Percentiles rank a stretch among this genome's conserved stretches.
phyloP scores from a whole-genome alignment of 2,329 filamentous ascomycete genomes.

The Colletotrichum lini region DNA sequence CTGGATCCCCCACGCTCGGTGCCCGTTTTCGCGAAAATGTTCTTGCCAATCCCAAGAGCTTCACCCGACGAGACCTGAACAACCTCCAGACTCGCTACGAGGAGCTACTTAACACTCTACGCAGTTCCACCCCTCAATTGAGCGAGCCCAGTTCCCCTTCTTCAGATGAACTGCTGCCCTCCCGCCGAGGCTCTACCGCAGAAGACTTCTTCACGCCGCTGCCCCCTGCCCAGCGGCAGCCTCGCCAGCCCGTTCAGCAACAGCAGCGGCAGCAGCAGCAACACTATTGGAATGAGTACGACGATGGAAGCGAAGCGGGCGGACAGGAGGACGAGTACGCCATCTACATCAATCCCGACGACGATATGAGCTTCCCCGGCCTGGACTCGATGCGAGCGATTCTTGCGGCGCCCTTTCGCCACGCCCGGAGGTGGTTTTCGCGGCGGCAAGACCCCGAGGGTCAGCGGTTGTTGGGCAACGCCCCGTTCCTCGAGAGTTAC shows the following conservation, averaged over 20 bases:
- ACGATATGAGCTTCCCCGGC: conserved; percentile 72
- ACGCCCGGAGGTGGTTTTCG: conserved; percentile 66
- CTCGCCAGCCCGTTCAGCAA: conserved; percentile 46
- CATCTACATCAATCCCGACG: conserved; percentile 82
- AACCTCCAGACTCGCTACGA: conserved; percentile 66
- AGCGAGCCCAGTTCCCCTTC: conserved; percentile 59
- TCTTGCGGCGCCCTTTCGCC: conserved; percentile 64
- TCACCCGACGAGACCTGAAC: conserved; percentile 76
- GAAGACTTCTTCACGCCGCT: conserved; percentile 35
- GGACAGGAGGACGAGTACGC: conserved; percentile 73
- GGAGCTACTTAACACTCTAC: conserved; percentile 64
- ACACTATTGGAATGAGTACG: conserved; percentile 90
- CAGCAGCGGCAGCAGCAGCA: conserved; percentile 48
- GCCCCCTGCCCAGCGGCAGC: conserved; percentile 40
- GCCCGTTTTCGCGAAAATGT: conserved; percentile 77
- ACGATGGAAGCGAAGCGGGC: conserved; percentile 80
- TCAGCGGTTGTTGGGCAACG: conserved; percentile 31
- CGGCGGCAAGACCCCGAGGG: conserved; percentile 33
- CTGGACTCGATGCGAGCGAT: conserved; percentile 71
- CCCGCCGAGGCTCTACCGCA: conserved; percentile 39
- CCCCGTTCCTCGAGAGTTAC: conserved; percentile 33
- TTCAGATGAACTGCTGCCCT: conserved; percentile 46
- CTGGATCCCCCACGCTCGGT: conserved; percentile 76
- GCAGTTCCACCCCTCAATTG: conserved; percentile 58
- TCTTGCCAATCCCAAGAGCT: conserved; percentile 77